These are phyloP conservation scores for Thielaviopsis punctulata DNA, from an alignment of 2,329 filamentous ascomycete genomes.

Conservation along the genomic window DNA sequence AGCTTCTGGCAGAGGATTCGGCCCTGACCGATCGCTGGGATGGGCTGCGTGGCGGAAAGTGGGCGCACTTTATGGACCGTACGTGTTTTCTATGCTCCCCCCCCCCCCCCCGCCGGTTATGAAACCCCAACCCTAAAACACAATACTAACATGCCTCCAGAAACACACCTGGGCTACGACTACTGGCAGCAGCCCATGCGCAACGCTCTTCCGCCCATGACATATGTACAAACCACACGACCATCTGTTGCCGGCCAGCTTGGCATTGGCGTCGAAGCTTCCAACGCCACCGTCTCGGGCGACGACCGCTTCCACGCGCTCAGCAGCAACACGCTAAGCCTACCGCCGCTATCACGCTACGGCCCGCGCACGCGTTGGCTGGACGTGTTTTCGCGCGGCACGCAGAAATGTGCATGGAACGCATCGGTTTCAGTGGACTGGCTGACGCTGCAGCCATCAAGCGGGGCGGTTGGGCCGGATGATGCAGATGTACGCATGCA, in stretches of 20 bases:
- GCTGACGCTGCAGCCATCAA: conserved; percentile 31
- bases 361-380: conserved; percentile 39
- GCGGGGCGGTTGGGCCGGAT: conserved; percentile 28
- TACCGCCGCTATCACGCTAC: conserved; percentile 41
- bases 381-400: conserved; percentile 45
- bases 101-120: neutral
- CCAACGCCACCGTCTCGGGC: conserved; percentile 49
- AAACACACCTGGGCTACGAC: conserved; percentile 37
- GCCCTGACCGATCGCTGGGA: conserved; percentile 40
- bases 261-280: conserved; percentile 45
- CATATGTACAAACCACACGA: conserved; percentile 26
- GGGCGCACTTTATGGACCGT: conserved; percentile 42
- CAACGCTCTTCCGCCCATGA: conserved; percentile 39
- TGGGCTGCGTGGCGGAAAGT: conserved; percentile 40
- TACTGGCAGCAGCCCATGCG: conserved; percentile 57
- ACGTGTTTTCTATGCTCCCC: conserved; percentile 16
- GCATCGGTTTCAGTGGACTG: conserved; percentile 31
- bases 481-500: conserved; percentile 13
- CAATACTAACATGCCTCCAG: conserved; percentile 12
- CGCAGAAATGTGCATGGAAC: conserved; percentile 32
- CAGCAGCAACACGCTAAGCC: conserved; percentile 32
- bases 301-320: conserved; percentile 32
- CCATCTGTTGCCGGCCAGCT: conserved; percentile 43
- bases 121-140: neutral
- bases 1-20: conserved; percentile 38